Evolutionary conservation across 495 filamentous ascomycete genomes (phyloP), one percentile per base, ranked within the genome.

Genomic region (Lasiosphaeria miniovina): DNA sequence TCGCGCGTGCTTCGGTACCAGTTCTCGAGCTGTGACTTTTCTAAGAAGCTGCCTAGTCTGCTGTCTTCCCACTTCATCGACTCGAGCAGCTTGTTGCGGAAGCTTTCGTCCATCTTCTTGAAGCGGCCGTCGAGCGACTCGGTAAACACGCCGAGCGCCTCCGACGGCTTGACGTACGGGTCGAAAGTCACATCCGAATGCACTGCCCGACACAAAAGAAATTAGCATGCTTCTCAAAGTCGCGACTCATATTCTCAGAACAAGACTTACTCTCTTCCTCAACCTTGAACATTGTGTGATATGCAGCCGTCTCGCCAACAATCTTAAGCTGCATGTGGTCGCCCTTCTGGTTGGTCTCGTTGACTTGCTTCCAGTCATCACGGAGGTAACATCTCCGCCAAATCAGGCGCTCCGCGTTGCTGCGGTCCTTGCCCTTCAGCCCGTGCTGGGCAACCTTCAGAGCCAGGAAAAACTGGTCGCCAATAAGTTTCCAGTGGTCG

Each of bases 331-430:
- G 68, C 52, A 82, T 71, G 12, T 64, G 61, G 55, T 84, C 84
- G 32, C 75, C 72, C 61, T 83, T 80, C 49, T 78, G 63, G 52
- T 77, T 75, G n/a, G 80, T 82, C 54, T 77, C 73, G 63, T 84
- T 84, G 62, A 88, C 74, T 33, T 64, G 71, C 50, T 78, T 78
- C 89, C 90, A 96, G 68, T 96, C 83, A 66, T 96, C 90, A 49
- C 82, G 82, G 54, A 91, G 81, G 61, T 86, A 85, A 65, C 89
- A 90, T 41, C 92, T 84, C 62, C 91, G 85, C 91, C 92, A 96
- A 56, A 96, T 87, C 34, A 93, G 78, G 40, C 84, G 85, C 63
- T 88, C 82, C 46, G 85, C 73, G 51, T 85, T 76, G 43, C 77
- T 70, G 38, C 82, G 81, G 3, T 80, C 81, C 12, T 78, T 74